phyloP scores from a whole-genome alignment of 148 eudicot species.

The Limonium bicolor region DNA sequence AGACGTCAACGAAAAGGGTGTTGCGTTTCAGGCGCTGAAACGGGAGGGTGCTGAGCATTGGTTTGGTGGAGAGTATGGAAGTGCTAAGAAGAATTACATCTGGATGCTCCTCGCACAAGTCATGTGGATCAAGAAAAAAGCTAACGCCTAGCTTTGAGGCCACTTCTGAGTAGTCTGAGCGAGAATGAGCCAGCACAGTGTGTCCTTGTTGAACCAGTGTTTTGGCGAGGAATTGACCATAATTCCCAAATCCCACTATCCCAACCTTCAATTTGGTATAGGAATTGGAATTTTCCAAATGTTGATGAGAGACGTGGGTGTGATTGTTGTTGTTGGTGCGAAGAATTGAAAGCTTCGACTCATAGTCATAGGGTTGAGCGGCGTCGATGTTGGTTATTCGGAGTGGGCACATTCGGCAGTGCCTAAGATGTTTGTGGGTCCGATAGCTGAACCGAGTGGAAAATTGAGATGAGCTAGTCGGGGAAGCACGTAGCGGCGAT shows the following conservation, averaged over 20 bases:
- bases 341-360: conserved; percentile 17
- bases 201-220: conserved; percentile 44
- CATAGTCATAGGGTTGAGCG: conserved; percentile 35
- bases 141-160: conserved; percentile 29
- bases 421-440: not conserved
- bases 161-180: conserved; percentile 23
- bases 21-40: conserved; percentile 29
- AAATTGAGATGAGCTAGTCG: not conserved
- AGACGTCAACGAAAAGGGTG: conserved; percentile 41
- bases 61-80: conserved; percentile 49
- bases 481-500: not conserved
- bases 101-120: conserved; percentile 61
- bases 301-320: no score
- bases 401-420: conserved; percentile 3
- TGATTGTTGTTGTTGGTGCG: not conserved
- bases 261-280: conserved; percentile 32
- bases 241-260: conserved; percentile 53
- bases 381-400: conserved; percentile 23
- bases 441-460: not conserved
- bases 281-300: not conserved
- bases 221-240: conserved; percentile 57
- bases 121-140: conserved; percentile 32
- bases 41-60: conserved; percentile 31
- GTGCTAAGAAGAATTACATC: conserved; percentile 61
- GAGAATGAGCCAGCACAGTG: conserved; percentile 40